Base-by-base conservation (phyloP, 2,329 filamentous ascomycete species). In the Diaporthe nobilis region DNA sequence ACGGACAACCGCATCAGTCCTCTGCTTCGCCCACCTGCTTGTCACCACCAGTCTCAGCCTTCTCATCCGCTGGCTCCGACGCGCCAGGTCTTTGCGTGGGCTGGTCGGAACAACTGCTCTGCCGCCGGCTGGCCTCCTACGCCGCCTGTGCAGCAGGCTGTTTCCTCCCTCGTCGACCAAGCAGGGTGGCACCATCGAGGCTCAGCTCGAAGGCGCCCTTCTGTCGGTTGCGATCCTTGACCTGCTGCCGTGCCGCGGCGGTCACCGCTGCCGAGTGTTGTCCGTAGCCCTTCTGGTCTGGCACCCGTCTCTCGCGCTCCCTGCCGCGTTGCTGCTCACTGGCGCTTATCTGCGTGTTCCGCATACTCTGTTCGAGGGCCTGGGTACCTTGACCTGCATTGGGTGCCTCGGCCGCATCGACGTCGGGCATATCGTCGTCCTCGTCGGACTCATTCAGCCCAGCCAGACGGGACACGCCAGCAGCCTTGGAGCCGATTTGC, bases 161-260 rank as follows among this genome's bases (percentile, higher is more conserved):
- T 79, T 89, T 87, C 63, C 58, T 47, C 31, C 87, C 87, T 76
- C 91, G 86, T 80, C 96, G 91, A 44, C 96, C 96, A 6, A 99
- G 87, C 71, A 99, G 85, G 1, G 96, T 98, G 1, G 97, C 94
- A 74, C 97, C 97, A 78, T 98, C 95, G 51, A 99, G 87, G 81
- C 92, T 98, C 63, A 99, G 90, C 85, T 99, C 97, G 79, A 99
- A 99, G 0, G 94, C 92, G 44, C 95, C 95, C 84, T 93, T 94
- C 79, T 94, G 92, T 77, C 88, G 90, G 75, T 91, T 90, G 44
- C 90, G 88, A 60, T 93, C 91, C 55, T 88, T 86, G 7, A 97
- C 95, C 81, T 95, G 95, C 81, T 94, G 92, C 80, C 94, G 93
- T 4, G 95, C 96, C 0, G 96, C 95, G 0, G 94, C 93, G 0